Evolutionary conservation across 768 basidiomycete genomes (phyloP).

Genomic region (Holtermanniella nyarrowii): DNA sequence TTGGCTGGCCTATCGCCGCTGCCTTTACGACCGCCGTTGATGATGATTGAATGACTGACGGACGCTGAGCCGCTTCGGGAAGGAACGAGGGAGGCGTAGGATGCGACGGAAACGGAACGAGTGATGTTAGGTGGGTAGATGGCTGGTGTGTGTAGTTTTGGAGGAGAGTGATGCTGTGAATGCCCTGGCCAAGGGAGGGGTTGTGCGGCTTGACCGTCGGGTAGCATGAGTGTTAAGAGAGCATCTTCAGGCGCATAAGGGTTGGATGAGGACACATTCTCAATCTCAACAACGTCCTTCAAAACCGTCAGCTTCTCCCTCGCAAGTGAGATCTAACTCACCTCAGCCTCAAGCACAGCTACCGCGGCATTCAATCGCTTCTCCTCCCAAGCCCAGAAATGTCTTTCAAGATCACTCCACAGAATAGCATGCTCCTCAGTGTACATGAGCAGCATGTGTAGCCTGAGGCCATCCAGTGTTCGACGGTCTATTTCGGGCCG

Average conservation of each 20-base stretch:
- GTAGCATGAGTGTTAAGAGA: slow-evolving; percentile 31
- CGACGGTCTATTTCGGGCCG: neutral
- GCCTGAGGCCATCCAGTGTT: neutral
- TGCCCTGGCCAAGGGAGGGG: slow-evolving; percentile 56
- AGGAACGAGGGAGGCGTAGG: neutral
- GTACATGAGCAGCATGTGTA: neutral
- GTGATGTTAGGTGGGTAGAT: slow-evolving; percentile 68
- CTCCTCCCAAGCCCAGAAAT: neutral
- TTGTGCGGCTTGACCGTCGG: slow-evolving; percentile 55
- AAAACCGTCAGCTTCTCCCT: neutral
- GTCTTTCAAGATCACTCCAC: neutral
- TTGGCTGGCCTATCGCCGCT: neutral
- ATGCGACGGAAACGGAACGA: slow-evolving; percentile 56
- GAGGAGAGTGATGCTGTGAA: slow-evolving; percentile 50
- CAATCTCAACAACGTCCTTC: neutral
- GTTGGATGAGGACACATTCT: neutral
- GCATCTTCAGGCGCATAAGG: neutral
- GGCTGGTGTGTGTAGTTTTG: slow-evolving; percentile 53
- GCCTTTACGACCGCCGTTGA: too few species aligned
- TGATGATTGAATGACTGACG: too few species aligned
- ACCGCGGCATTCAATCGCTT: neutral
- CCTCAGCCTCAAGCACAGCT: neutral
- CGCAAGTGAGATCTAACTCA: neutral
- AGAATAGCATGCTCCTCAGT: neutral
- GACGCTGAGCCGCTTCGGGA: neutral